Evolutionary conservation across 164 flowering plant species (phyloP).

Genomic region (Vitis rotundifolia): DNA sequence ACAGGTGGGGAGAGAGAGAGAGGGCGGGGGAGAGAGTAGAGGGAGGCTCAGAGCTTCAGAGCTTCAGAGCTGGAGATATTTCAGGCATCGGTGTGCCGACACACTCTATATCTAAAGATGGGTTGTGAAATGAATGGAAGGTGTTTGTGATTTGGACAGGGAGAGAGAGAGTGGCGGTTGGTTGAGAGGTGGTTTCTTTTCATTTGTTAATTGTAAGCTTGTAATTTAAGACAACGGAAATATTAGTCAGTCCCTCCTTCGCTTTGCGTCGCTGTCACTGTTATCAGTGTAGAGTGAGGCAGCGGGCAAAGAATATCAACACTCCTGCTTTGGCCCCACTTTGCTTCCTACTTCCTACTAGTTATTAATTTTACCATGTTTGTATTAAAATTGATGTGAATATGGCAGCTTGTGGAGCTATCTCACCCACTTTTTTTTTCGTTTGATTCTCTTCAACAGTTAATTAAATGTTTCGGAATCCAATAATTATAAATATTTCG

Average conservation of each 20-base stretch:
- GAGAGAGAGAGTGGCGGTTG: not conserved
- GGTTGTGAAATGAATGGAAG: not conserved
- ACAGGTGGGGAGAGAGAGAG: constrained; percentile 11
- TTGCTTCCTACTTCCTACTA: not conserved
- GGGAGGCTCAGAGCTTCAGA: constrained; percentile 27
- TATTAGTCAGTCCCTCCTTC: not conserved
- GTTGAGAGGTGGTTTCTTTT: constrained; percentile 9
- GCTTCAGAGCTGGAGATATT: constrained; percentile 10
- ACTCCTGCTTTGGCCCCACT: no score
- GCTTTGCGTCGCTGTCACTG: constrained; percentile 5
- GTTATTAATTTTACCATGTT: no score
- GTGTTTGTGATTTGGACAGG: constrained; percentile 4
- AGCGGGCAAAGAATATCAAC: constrained; percentile 28
- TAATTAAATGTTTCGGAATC: no score
- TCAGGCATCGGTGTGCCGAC: constrained; percentile 22
- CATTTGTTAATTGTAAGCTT: not conserved
- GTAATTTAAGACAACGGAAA: constrained; percentile 1
- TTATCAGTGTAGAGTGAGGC: constrained; percentile 16
- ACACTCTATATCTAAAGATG: not conserved
- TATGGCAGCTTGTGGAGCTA: no score
- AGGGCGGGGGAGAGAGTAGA: constrained; percentile 14
- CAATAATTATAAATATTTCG: no score
- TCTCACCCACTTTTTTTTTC: no score
- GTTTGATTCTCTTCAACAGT: no score
- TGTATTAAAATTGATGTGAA: no score